A percentile compares a stretch with the other conserved stretches of the same genome.
Evolutionary conservation across 1,284 basidiomycete genomes (phyloP).

Genomic region (Paramarasmius palmivorus): DNA sequence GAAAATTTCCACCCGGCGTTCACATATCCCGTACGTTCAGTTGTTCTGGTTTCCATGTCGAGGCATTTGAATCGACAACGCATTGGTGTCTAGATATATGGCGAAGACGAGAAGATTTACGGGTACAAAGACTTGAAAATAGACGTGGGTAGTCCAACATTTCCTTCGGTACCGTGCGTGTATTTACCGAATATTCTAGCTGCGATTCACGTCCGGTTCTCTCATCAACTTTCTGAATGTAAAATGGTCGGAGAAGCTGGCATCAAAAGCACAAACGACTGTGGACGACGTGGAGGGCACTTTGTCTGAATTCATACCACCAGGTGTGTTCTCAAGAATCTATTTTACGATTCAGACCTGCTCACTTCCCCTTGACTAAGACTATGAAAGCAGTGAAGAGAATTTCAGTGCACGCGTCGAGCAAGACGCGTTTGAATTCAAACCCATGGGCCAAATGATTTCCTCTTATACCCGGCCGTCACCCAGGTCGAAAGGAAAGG

Average conservation of each 20-base stretch:
- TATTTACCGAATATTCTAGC: conserved; percentile 31
- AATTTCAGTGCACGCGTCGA: conserved; percentile 72
- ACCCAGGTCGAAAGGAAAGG: conserved; percentile 51
- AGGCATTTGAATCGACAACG: background rate
- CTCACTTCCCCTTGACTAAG: conserved; percentile 29
- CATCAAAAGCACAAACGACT: conserved; percentile 52
- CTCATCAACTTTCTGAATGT: conserved; percentile 79
- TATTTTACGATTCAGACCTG: background rate
- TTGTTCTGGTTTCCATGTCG: background rate
- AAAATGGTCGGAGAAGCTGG: conserved; percentile 65
- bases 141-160: conserved; percentile 56
- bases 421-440: conserved; percentile 73
- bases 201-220: conserved; percentile 87
- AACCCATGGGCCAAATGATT: conserved; percentile 76
- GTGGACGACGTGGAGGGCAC: conserved; percentile 88
- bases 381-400: conserved; percentile 66
- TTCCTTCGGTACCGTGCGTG: conserved; percentile 4
- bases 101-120: conserved; percentile 95
- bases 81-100: conserved; percentile 68
- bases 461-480: conserved; percentile 69
- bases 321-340: conserved; percentile 43
- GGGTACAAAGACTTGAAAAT: conserved; percentile 86
- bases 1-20: conserved; percentile 79
- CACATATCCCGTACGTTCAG: conserved; percentile 76
- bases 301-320: conserved; percentile 78